A percentile compares a stretch with the other conserved stretches of the same genome.
These are phyloP conservation scores for Zygosaccharomyces bailii DNA, from an alignment of 805 yeast species.

Conservation along the genomic window DNA sequence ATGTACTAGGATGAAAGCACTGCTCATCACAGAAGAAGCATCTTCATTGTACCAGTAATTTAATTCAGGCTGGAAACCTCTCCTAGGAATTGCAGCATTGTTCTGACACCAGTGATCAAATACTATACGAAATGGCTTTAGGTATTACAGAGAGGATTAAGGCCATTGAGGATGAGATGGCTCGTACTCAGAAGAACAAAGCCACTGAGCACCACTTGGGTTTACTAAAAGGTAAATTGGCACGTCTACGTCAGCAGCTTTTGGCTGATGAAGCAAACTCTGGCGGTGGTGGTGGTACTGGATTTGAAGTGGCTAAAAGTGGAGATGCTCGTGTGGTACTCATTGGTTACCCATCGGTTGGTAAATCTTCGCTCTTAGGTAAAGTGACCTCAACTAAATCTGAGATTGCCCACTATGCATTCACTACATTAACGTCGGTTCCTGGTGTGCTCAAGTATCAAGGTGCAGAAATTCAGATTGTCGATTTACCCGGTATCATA, in stretches of 20 bases:
- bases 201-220: constrained; percentile 98
- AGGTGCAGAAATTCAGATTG: constrained; percentile 95
- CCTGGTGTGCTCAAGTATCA: constrained; percentile 94
- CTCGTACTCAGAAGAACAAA: constrained; percentile 93
- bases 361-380: constrained; percentile 85
- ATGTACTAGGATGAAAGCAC: too few relatives aligned
- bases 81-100: too few relatives aligned
- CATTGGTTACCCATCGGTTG: constrained; percentile 97
- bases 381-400: constrained; percentile 91
- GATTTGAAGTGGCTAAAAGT: constrained; percentile 90
- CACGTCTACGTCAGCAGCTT: constrained; percentile 85
- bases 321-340: constrained; percentile 96
- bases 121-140: constrained; percentile 21
- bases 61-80: too few relatives aligned
- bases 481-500: constrained; percentile 96
- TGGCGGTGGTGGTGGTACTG: constrained; percentile 73
- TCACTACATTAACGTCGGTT: constrained; percentile 93
- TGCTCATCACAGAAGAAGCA: too few relatives aligned
- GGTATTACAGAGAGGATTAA: constrained; percentile 65
- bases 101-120: too few relatives aligned
- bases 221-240: constrained; percentile 87
- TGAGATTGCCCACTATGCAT: constrained; percentile 91
- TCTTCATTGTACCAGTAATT: too few relatives aligned
- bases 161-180: constrained; percentile 87
- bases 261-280: constrained; percentile 80